Evolutionary conservation across 2,329 filamentous ascomycete species (phyloP), one percentile per base, ranked within the genome.

Genomic region (Macrophomina phaseolina): DNA sequence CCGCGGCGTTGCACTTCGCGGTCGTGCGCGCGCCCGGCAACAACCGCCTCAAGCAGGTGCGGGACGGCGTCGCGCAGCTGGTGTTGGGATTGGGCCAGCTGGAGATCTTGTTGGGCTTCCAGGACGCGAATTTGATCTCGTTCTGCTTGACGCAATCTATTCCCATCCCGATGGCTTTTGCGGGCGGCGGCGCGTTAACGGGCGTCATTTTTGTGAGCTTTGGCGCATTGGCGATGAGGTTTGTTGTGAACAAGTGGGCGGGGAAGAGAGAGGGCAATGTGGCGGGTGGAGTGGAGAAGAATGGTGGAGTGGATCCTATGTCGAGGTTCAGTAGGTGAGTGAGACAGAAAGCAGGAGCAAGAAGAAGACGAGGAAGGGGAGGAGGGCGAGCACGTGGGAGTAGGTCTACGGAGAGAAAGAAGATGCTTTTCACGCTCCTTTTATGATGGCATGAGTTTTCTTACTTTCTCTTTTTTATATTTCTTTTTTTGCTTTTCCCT

Each of bases 311-410:
- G 48, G 23, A 14, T 36, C n/a, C 34, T 16, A n/a, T 12, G 53
- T 58, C 53, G 53, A 42, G 53, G 18, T 58, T 58, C 30, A 58
- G 53, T 30, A 45, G 3, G 23, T 58, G 53, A 58, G 52, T n/a
- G 14, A 8, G 38, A 40, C 8, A 40, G 38, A 14, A 40, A 14
- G 14, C 38, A 14, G 8, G 38, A 9, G 38, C 38, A 9, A 8
- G 7, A 40, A 14, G 38, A 14, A 40, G 38, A 40, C 23, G 38
- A 40, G 14, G 38, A 40, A 9, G 38, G 38, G 14, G 38, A 40
- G 42, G 42, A 14, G 42, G 11, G 42, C 8, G 6, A 14, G 38
- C 7, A 40, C 7, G 38, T 14, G 38, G 38, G 14, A 23, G 23
- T 23, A 23, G 3, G 23, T 23, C 3, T 23, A 23, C 23, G 23